Evolutionary conservation across 2,329 filamentous ascomycete species (phyloP), one percentile per base, ranked within the genome.

Genomic region (Aspergillus calidoustus): DNA sequence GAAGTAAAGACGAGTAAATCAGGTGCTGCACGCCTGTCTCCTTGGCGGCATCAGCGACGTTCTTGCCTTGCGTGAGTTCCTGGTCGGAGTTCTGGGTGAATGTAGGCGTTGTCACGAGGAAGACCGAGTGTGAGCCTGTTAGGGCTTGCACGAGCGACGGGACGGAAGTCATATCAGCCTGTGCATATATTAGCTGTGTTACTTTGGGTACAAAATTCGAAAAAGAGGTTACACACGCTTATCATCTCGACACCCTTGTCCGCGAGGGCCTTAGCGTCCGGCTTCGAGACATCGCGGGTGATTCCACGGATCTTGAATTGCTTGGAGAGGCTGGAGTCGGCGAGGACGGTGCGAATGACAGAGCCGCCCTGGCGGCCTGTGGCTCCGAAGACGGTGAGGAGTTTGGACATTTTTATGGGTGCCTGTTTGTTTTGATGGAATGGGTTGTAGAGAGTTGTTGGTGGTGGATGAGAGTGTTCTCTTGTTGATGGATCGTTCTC

Each of bases 81-180:
- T 60, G 65, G n/a, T 60, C 59, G 5, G 50, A 49, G 4, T 48
- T 51, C n/a, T 59, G 53, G 6, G 53, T 55, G 25, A 55, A 61
- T 9, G 72, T 84, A 71, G 77, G 80, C 69, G 57, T 77, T 22
- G 82, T 84, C 60, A 85, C 78, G 11, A 74, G 68, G 69, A 85
- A 85, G 38, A 84, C 79, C 0, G 81, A 80, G 64, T 84, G 79
- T 1, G 77, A 80, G 44, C 79, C 79, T 0, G 68, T 64, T 19
- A 85, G 68, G 2, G 81, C 83, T 11, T 64, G 30, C 5, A 71
- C 69, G 7, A 86, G 68, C 3, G 81, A 80, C 4, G 66, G 64
- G 30, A 72, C 71, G 62, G 79, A 72, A 55, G 74, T 69, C 19
- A 82, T 65, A 49, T 84, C 79, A 7, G 76, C 82, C 51, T 41